phyloP scores from a whole-genome alignment of 2,329 filamentous ascomycete species.

The Simplicillium sp. region DNA sequence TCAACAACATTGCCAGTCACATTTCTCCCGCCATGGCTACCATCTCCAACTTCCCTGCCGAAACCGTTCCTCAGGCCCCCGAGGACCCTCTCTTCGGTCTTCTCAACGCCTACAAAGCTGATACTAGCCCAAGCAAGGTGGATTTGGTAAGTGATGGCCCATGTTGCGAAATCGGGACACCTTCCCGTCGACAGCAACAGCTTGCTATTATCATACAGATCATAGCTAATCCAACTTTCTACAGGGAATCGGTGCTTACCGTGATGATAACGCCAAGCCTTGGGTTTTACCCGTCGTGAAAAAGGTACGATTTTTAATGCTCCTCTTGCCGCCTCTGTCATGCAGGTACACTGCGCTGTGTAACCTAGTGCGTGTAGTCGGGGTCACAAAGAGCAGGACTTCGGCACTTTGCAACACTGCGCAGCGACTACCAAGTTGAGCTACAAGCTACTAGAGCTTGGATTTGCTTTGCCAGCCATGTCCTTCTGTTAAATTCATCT shows the following conservation, averaged over 20 bases:
- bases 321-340: background rate
- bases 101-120: constrained; percentile 78
- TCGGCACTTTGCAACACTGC: too few species aligned
- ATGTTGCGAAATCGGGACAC: background rate
- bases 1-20: constrained; percentile 58
- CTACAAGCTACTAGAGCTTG: too few species aligned
- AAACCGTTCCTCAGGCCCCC: constrained; percentile 77
- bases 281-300: constrained; percentile 96
- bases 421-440: too few species aligned
- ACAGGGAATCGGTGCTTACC: constrained; percentile 78
- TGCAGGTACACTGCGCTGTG: background rate
- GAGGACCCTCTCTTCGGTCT: constrained; percentile 93
- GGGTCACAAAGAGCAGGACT: too few species aligned
- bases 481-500: background rate
- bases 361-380: background rate
- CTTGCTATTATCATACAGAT: background rate
- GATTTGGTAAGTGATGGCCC: constrained; percentile 59
- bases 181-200: constrained; percentile 6
- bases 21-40: constrained; percentile 49
- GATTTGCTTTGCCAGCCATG: constrained; percentile 1
- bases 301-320: constrained; percentile 52
- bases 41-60: constrained; percentile 61
- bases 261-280: constrained; percentile 90
- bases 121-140: constrained; percentile 71
- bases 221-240: background rate